phyloP scores from a whole-genome alignment of 495 filamentous ascomycete species.

The Jackrogersella multiformis region DNA sequence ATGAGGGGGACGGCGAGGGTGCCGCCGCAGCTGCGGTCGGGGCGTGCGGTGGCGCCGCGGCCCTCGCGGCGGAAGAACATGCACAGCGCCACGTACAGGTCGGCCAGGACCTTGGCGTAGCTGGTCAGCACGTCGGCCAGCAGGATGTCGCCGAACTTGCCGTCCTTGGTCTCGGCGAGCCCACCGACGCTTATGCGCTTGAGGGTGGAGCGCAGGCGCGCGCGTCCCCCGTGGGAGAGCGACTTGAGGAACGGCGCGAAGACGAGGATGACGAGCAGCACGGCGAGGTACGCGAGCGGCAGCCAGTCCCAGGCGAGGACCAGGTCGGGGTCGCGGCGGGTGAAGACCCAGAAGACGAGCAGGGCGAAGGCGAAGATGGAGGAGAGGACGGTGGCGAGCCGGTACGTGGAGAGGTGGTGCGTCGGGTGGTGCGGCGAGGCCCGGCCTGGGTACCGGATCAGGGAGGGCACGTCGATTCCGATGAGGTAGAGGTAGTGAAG shows the following conservation, averaged over 20 bases:
- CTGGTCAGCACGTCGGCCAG: constrained; percentile 95
- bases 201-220: constrained; percentile 74
- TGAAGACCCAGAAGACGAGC: constrained; percentile 81
- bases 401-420: constrained; percentile 84
- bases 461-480: constrained; percentile 81
- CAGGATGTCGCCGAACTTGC: constrained; percentile 92
- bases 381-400: constrained; percentile 78
- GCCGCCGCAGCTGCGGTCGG: constrained; percentile 83
- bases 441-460: constrained; percentile 81
- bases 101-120: constrained; percentile 89
- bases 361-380: constrained; percentile 74
- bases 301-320: constrained; percentile 82
- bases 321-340: constrained; percentile 69
- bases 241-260: constrained; percentile 65
- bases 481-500: constrained; percentile 78
- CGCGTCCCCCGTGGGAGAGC: constrained; percentile 76
- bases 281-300: constrained; percentile 78
- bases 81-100: constrained; percentile 87
- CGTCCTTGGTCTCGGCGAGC: constrained; percentile 79
- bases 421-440: constrained; percentile 69
- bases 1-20: constrained; percentile 78
- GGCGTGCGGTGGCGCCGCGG: constrained; percentile 77
- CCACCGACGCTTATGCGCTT: constrained; percentile 80
- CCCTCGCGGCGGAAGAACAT: constrained; percentile 76
- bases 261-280: constrained; percentile 73